A percentile compares a stretch with the other conserved stretches of the same genome.
Evolutionary conservation across 129 eudicot genomes (phyloP).

Genomic region (carrot (Daucus carota)): DNA sequence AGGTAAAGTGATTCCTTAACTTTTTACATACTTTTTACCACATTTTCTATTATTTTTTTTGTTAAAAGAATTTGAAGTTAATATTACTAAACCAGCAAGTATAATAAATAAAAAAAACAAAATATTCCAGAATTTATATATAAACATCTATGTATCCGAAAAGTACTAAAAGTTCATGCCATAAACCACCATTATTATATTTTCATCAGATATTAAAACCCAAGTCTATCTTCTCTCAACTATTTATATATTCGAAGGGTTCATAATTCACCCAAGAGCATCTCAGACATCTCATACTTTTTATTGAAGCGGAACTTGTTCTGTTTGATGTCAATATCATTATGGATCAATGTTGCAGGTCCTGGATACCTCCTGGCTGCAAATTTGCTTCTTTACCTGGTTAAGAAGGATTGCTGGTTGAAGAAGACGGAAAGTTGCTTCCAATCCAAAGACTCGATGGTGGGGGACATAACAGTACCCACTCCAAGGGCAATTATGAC

Average conservation of each 20-base stretch:
- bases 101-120: no score
- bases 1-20: no score
- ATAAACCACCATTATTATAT: neutral
- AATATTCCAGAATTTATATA: neutral
- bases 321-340: neutral
- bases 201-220: neutral
- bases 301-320: constrained; percentile 12
- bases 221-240: neutral
- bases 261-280: constrained; percentile 12
- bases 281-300: constrained; percentile 14
- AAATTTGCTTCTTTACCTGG: neutral
- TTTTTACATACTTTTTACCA: no score
- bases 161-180: neutral
- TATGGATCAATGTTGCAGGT: neutral
- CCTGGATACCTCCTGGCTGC: neutral
- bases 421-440: constrained; percentile 44
- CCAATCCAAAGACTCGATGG: constrained; percentile 48
- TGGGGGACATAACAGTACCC: constrained; percentile 43
- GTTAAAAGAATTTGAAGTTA: no score
- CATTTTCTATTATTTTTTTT: no score
- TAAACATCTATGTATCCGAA: neutral
- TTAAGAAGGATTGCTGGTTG: constrained; percentile 31
- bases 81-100: no score
- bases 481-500: constrained; percentile 37
- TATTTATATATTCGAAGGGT: constrained; percentile 7